Conservation (phyloP, 2,329 filamentous ascomycete species). For the Aureobasidium sp. region DNA sequence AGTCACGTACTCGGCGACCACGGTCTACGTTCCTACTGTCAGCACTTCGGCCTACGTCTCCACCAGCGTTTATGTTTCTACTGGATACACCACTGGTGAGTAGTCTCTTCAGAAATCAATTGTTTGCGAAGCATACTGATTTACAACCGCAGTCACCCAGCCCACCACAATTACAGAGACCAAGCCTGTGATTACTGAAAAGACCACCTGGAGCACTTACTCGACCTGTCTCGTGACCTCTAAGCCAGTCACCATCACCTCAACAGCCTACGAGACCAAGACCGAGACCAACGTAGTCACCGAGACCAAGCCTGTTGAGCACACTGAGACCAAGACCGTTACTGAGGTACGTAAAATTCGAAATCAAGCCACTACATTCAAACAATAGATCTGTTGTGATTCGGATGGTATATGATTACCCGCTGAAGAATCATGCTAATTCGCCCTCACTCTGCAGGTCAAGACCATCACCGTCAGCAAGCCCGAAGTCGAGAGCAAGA, state of each 20-base stretch:
- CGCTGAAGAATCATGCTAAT: background rate
- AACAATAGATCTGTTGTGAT: too few relatives aligned
- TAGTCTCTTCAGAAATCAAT: background rate
- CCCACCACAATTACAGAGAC: background rate
- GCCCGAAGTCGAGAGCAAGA: background rate
- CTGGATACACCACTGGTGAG: background rate
- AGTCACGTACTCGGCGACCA: constrained; percentile 1
- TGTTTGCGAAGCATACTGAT: background rate
- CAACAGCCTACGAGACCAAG: background rate
- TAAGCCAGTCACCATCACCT: background rate
- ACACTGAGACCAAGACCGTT: background rate
- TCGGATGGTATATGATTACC: too few relatives aligned
- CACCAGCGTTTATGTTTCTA: background rate
- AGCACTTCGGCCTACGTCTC: background rate
- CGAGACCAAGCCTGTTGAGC: background rate
- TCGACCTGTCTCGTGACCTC: background rate
- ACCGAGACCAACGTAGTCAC: background rate
- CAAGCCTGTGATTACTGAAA: background rate
- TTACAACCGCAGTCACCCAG: background rate
- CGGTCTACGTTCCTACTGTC: background rate
- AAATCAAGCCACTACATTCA: too few relatives aligned
- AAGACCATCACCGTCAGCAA: constrained; percentile 5
- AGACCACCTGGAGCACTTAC: background rate
- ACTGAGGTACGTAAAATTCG: background rate
- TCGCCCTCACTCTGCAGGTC: background rate